Percentiles rank a stretch among this genome's conserved stretches.
Conservation (phyloP, 768 basidiomycete genomes). For the Suillus bovinus region DNA sequence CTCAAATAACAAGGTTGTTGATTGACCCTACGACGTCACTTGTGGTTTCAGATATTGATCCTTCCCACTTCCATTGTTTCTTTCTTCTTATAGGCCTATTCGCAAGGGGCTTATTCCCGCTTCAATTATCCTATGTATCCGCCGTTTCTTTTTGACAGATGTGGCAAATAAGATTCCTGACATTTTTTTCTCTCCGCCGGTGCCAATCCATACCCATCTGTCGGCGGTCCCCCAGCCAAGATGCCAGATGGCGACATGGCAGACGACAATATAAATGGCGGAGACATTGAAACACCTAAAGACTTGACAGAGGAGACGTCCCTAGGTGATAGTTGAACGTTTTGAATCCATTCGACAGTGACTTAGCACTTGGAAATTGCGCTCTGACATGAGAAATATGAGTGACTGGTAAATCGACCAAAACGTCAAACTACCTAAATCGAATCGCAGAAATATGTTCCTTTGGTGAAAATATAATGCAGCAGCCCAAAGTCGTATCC, state of each 20-base stretch:
- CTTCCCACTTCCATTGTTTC: too few relatives aligned
- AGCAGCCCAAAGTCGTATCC: conserved; percentile 72
- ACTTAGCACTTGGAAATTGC: too few relatives aligned
- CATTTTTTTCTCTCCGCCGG: conserved; percentile 61
- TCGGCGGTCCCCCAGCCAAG: conserved; percentile 74
- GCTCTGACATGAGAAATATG: conserved; percentile 10
- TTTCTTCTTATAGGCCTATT: too few relatives aligned
- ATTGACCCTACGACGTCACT: too few relatives aligned
- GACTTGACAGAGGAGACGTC: conserved; percentile 40
- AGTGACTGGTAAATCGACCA: neutral
- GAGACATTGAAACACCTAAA: conserved; percentile 60
- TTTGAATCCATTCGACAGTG: too few relatives aligned
- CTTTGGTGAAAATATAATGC: conserved; percentile 64
- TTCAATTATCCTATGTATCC: conserved; percentile 63
- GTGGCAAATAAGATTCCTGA: conserved; percentile 15
- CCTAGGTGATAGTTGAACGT: neutral
- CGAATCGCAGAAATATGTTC: conserved; percentile 54
- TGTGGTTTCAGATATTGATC: too few relatives aligned
- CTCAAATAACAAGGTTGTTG: too few relatives aligned
- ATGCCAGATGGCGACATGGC: conserved; percentile 59
- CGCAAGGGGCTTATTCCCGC: too few relatives aligned
- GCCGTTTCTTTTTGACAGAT: conserved; percentile 48
- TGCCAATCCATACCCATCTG: conserved; percentile 69
- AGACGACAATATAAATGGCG: conserved; percentile 70
- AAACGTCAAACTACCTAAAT: conserved; percentile 48